Evolutionary conservation across 2,329 filamentous ascomycete species (phyloP), one percentile per base, ranked within the genome.

Genomic region (Cyphellophora europaea): DNA sequence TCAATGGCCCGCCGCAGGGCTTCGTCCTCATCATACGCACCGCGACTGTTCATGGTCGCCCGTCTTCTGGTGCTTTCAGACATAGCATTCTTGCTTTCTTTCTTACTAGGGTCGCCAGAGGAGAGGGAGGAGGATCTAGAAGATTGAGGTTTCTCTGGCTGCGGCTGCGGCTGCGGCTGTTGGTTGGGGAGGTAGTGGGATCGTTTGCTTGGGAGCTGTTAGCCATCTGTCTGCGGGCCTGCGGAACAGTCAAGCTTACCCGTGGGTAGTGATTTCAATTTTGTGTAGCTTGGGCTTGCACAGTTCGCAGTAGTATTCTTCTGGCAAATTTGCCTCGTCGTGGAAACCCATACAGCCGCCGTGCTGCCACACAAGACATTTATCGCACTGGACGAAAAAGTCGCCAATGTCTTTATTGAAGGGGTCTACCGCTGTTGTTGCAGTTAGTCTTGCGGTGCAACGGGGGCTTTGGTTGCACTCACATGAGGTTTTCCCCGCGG

Each of bases 261-360:
- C 27, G 27, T 30, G 15, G 27, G 27, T 16, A 2, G 14, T 16
- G 27, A 13, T 13, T 14, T 78, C 79, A 45, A 94, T 79, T 54
- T 79, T 86, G 67, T 98, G 91, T 34, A 93, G 71, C 56, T 94
- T 87, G 55, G 87, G 87, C 47, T 83, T 79, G 63, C 91, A 98
- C 58, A 86, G 75, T 63, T 98, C 91, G 63, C 91, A 98, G 56
- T 91, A 98, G 65, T 98, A 98, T 59, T 96, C 88, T 36, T 96
- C 89, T 6, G 91, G 91, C 47, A 85, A 89, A 57, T 82, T 80
- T 49, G 84, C 81, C 60, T 94, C 89, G 49, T 91, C 91, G 66
- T 93, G 87, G 53, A 98, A 94, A 41, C 91, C 89, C 40, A 98
- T 89, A 55, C 91, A 98, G 41, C 88, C 89, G 52, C 91, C 91